Conservation (phyloP, 192 early-diverging fungal genomes). For the Pecoramyces ruminantium region DNA sequence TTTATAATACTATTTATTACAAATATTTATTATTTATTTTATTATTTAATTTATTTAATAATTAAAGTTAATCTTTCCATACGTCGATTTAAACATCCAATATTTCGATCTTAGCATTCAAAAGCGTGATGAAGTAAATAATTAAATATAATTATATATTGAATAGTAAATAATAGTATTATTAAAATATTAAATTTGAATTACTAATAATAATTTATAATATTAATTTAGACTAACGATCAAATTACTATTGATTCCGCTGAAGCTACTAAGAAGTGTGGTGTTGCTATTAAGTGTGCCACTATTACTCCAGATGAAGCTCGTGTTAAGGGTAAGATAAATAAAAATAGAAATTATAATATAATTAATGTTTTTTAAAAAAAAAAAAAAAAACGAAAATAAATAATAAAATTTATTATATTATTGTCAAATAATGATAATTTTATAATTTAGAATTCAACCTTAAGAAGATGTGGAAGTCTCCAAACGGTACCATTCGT, state of each 20-base stretch:
- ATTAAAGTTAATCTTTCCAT: slow-evolving; percentile 59
- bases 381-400: too few species aligned
- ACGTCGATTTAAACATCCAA: slow-evolving; percentile 80
- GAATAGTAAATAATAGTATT: too few species aligned
- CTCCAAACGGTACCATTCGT: slow-evolving; percentile 89
- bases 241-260: slow-evolving; percentile 89
- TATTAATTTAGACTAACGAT: slow-evolving; percentile 53
- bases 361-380: too few species aligned
- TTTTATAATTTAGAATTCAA: too few species aligned
- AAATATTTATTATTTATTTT: background rate
- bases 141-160: too few species aligned
- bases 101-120: slow-evolving; percentile 91
- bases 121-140: slow-evolving; percentile 55
- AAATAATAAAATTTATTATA: too few species aligned
- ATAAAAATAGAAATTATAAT: too few species aligned
- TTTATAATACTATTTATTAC: background rate
- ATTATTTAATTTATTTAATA: background rate
- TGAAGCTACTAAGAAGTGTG: slow-evolving; percentile 91
- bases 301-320: slow-evolving; percentile 95
- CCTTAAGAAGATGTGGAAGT: slow-evolving; percentile 96
- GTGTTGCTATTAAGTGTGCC: slow-evolving; percentile 97
- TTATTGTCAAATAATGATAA: too few species aligned
- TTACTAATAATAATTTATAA: background rate
- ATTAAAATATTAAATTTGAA: too few species aligned
- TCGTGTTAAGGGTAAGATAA: slow-evolving; percentile 68